Conservation (phyloP, 2,329 filamentous ascomycete species). For the Bimuria novae-zelandiae region DNA sequence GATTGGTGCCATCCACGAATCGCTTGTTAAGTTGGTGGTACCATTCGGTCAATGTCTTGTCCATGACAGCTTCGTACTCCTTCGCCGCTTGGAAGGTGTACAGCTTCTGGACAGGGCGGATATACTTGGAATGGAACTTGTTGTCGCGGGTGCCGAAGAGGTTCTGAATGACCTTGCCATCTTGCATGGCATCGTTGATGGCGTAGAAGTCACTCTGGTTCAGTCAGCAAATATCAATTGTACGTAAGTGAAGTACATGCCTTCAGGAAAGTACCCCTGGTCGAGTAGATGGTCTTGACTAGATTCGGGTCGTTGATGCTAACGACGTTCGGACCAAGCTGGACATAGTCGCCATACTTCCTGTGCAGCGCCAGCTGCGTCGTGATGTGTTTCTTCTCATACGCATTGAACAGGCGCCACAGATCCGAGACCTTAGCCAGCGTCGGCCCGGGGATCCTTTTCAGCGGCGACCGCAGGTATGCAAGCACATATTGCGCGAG, state of each 20-base stretch:
- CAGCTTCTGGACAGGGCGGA: conserved; percentile 38
- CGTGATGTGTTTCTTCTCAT: conserved; percentile 34
- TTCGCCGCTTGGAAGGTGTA: conserved; percentile 31
- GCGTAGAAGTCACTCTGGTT: conserved; percentile 37
- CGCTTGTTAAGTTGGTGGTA: conserved; percentile 31
- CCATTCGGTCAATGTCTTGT: conserved; percentile 27
- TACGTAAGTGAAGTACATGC: conserved; percentile 6
- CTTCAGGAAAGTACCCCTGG: conserved; percentile 39
- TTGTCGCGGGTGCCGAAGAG: conserved; percentile 41
- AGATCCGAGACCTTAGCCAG: conserved; percentile 39
- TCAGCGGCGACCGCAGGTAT: conserved; percentile 37
- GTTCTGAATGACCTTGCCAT: conserved; percentile 35
- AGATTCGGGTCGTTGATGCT: conserved; percentile 34
- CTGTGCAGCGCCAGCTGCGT: conserved; percentile 36
- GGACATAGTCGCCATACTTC: conserved; percentile 35
- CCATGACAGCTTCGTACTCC: conserved; percentile 34
- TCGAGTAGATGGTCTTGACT: conserved; percentile 41
- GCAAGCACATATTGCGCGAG: conserved; percentile 25
- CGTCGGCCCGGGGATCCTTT: conserved; percentile 38
- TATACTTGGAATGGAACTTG: conserved; percentile 28
- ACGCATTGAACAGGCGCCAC: conserved; percentile 39
- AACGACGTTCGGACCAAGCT: conserved; percentile 37
- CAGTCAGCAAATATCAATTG: not conserved
- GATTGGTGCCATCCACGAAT: conserved; percentile 30
- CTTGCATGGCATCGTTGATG: conserved; percentile 41